Evolutionary conservation across 2,329 filamentous ascomycete genomes (phyloP).

Genomic region (Rhynchosporium graminicola): DNA sequence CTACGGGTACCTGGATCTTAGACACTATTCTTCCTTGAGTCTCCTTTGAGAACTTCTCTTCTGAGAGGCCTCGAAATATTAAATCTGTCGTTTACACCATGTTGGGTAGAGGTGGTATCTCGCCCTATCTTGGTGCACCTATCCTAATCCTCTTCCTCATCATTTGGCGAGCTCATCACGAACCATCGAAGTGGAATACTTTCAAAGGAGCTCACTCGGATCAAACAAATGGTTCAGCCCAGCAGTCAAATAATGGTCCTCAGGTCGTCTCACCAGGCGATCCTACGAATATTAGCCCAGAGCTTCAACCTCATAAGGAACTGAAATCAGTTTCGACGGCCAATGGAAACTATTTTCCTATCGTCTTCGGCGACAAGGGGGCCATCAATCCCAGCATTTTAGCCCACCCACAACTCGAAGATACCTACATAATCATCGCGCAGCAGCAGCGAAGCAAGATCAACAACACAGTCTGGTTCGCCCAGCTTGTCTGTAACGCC

Average conservation of each 20-base stretch:
- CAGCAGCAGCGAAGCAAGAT: slow-evolving; percentile 44
- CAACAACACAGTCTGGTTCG: slow-evolving; percentile 40
- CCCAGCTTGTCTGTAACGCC: slow-evolving; percentile 54
- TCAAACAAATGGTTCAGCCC: neutral
- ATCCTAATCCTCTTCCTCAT: slow-evolving; percentile 13
- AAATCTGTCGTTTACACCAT: slow-evolving; percentile 4
- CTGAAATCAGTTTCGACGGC: slow-evolving; percentile 47
- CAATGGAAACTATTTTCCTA: slow-evolving; percentile 50
- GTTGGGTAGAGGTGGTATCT: slow-evolving; percentile 11
- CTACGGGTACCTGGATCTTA: neutral
- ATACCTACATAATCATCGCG: slow-evolving; percentile 54
- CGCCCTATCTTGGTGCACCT: slow-evolving; percentile 6
- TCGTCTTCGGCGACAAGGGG: slow-evolving; percentile 47
- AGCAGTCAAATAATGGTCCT: neutral
- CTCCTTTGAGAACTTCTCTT: neutral
- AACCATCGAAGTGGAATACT: slow-evolving; percentile 6
- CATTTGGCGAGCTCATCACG: slow-evolving; percentile 7
- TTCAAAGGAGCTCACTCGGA: neutral
- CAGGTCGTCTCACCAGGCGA: slow-evolving; percentile 5
- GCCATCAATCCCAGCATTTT: slow-evolving; percentile 59
- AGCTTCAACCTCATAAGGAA: slow-evolving; percentile 30
- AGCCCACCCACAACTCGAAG: slow-evolving; percentile 51
- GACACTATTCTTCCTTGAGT: neutral
- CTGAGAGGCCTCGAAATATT: neutral
- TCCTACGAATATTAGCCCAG: slow-evolving; percentile 11